Percentiles rank a stretch among this genome's conserved stretches.
Conservation (phyloP, 1,284 basidiomycete genomes). For the Ustilago loliicola region DNA sequence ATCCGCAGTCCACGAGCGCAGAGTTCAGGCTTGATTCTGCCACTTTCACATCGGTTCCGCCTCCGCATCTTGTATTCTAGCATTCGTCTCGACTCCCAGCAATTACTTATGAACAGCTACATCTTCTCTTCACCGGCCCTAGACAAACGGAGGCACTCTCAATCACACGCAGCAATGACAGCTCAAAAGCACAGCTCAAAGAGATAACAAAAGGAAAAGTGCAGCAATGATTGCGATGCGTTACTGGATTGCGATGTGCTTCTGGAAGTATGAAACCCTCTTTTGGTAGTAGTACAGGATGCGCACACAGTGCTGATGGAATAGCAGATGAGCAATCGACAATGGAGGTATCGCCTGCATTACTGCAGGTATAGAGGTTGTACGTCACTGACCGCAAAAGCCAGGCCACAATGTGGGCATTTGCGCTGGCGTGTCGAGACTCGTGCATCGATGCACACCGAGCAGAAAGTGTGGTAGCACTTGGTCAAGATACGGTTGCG, state of each 20-base stretch:
- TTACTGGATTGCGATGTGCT: not conserved
- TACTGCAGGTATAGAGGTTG: slow-evolving; percentile 79
- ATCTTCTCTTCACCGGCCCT: not conserved
- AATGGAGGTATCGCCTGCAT: slow-evolving; percentile 3
- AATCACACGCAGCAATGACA: not conserved
- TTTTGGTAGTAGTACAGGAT: slow-evolving; percentile 8
- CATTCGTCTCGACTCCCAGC: slow-evolving; percentile 14
- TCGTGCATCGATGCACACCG: slow-evolving; percentile 85
- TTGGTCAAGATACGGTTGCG: slow-evolving; percentile 89
- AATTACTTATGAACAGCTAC: slow-evolving; percentile 6
- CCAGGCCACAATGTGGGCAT: slow-evolving; percentile 89
- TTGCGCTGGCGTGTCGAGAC: slow-evolving; percentile 92
- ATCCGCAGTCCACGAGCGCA: slow-evolving; percentile 43
- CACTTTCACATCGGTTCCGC: not conserved
- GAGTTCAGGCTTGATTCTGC: slow-evolving; percentile 28
- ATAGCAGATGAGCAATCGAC: not conserved
- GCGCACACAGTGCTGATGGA: not conserved
- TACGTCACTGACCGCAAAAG: slow-evolving; percentile 89
- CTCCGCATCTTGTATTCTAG: slow-evolving; percentile 41
- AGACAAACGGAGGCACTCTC: not conserved
- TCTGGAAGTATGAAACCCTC: not conserved
- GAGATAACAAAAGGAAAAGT: not conserved
- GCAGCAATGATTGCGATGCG: not conserved
- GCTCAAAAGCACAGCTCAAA: not conserved
- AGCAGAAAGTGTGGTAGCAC: slow-evolving; percentile 96